Base-by-base conservation (phyloP, 192 early-diverging fungal genomes). In the Coemansia sp. region DNA sequence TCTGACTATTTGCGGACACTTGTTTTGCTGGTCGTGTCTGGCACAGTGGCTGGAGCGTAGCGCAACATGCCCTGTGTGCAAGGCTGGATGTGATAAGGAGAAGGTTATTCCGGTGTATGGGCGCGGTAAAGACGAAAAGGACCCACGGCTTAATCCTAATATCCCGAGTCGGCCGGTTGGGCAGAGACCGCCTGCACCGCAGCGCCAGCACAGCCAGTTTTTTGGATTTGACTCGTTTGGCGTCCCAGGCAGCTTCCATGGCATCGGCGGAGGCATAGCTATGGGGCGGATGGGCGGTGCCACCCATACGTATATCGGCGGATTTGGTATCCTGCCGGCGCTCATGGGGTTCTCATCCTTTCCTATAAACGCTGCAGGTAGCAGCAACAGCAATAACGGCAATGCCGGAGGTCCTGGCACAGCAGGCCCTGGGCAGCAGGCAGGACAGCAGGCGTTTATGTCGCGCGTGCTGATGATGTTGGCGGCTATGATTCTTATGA, bases 51-150 rank as follows among this genome's bases (percentile, higher is more conserved):
- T 93, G 15, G 88, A 91, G 55, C 77, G 86, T 37, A 91, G 90
- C 63, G 90, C 90, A 26, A 88, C 89, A 1, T 94, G 92, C 55
- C 92, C 92, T 6, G 91, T 94, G 15, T 94, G 92, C 65, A 94
- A 94, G 73, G 92, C 91, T 2, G 92, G 92, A 41, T 92, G 91
- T 74, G 90, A 88, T 19, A 88, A 89, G 66, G 90, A 92, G 43
- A 92, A 93, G 66, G 90, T 93, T 21, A 92, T 93, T 64, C 92
- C 92, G 0, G 85, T 93, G 39, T 93, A 93, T 65, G 91, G 91
- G 21, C 87, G 92, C 39, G 92, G 92, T 36, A 87, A 86, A 66
- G 89, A 92, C 65, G 86, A 87, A 54, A 86, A 87, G 63, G 92
- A 93, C 64, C 92, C 92, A 61, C 78, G 83, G 36, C 67, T 70